Evolutionary conservation across 352 stramenopile species (phyloP).

Genomic region (Pythium oligandrum): DNA sequence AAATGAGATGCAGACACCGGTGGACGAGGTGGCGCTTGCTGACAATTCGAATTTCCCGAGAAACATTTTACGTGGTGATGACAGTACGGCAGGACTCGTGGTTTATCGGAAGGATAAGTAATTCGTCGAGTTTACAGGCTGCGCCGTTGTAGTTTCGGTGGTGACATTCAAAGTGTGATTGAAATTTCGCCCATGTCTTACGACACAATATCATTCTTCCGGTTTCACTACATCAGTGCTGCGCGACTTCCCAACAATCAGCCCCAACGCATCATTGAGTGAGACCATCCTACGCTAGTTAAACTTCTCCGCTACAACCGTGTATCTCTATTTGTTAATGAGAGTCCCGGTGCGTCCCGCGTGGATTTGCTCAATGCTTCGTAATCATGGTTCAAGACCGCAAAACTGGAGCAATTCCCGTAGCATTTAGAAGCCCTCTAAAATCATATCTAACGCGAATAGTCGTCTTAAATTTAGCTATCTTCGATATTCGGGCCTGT

Average conservation of each 20-base stretch:
- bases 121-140: constrained; percentile 3
- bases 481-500: no score
- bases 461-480: no score
- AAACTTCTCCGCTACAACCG: constrained; percentile 17
- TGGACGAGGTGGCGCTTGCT: constrained; percentile 1
- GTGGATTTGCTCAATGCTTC: constrained; percentile 14
- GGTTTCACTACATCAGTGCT: constrained; percentile 9
- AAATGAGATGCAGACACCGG: not conserved
- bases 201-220: not conserved
- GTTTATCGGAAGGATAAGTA: constrained; percentile 5
- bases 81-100: not conserved
- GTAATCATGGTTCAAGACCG: constrained; percentile 21
- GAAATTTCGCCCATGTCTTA: constrained; percentile 6
- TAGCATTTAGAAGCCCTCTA: no score
- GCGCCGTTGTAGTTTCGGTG: not conserved
- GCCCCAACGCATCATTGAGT: constrained; percentile 12
- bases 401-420: not conserved
- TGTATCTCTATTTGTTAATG: constrained; percentile 19
- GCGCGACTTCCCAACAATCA: constrained; percentile 3
- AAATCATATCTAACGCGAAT: no score
- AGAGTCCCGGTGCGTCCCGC: constrained; percentile 18
- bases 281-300: constrained; percentile 13
- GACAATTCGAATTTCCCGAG: not conserved
- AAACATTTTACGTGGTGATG: constrained; percentile 1
- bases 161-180: constrained; percentile 3